phyloP scores from a whole-genome alignment of 2,329 filamentous ascomycete species.

The Neofusicoccum umdonicola region DNA sequence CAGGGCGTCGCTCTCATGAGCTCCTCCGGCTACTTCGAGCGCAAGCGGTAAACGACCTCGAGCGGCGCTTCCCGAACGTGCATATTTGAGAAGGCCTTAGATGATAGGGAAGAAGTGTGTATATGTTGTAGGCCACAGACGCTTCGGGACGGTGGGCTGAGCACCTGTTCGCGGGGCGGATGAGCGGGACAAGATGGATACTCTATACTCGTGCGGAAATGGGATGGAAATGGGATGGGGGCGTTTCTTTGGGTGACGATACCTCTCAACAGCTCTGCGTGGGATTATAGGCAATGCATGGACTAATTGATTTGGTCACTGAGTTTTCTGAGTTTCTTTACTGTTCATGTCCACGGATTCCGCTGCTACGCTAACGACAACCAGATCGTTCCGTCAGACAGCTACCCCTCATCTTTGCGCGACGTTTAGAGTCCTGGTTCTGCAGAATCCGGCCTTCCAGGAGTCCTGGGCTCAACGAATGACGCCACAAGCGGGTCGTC shows the following conservation, averaged over 20 bases:
- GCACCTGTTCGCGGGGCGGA: background rate
- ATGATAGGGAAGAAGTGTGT: background rate
- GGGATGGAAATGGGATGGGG: background rate
- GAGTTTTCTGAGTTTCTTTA: background rate
- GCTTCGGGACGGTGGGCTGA: background rate
- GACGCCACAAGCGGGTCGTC: no score
- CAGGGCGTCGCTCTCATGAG: conserved; percentile 90
- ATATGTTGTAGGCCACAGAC: background rate
- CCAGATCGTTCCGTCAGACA: background rate
- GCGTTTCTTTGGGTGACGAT: conserved; percentile 10
- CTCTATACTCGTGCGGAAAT: background rate
- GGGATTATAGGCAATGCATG: conserved; percentile 8
- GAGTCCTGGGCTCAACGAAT: no score
- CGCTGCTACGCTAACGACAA: background rate
- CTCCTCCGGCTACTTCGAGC: conserved; percentile 85
- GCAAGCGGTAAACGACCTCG: conserved; percentile 61
- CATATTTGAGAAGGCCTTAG: background rate
- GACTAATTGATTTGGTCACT: background rate
- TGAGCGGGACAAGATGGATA: background rate
- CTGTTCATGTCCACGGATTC: background rate
- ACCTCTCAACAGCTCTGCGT: conserved; percentile 8
- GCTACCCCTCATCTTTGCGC: no score
- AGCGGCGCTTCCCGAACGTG: background rate
- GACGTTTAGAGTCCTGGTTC: no score
- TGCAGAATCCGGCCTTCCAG: no score